Conservation (phyloP, 1,139 yeast genomes). For the Protomyces gravidus region DNA sequence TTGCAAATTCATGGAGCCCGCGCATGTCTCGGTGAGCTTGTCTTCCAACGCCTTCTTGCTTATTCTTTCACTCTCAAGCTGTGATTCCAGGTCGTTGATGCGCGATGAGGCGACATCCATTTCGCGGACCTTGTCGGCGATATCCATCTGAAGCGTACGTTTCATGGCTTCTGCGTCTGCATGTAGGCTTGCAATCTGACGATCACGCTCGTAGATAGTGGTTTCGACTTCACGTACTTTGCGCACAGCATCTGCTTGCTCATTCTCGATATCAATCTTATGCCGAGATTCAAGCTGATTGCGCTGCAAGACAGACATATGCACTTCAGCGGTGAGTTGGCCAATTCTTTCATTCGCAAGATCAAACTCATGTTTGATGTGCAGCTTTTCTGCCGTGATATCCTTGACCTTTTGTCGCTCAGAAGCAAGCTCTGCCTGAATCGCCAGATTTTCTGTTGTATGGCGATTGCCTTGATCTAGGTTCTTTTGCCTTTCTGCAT, state of each 20-base stretch:
- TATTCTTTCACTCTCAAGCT: conserved; percentile 46
- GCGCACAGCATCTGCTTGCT: conserved; percentile 10
- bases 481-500: conserved; percentile 18
- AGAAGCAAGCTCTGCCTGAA: conserved; percentile 15
- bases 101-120: background rate
- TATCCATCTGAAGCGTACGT: conserved; percentile 18
- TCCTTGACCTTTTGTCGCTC: conserved; percentile 14
- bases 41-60: conserved; percentile 35
- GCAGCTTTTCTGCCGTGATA: conserved; percentile 1
- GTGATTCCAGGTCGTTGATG: conserved; percentile 28
- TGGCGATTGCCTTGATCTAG: conserved; percentile 6
- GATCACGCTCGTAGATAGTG: conserved; percentile 10
- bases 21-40: conserved; percentile 32
- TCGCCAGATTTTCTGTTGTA: conserved; percentile 25
- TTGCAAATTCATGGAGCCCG: conserved; percentile 33
- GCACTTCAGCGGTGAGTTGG: conserved; percentile 4
- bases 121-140: conserved; percentile 28
- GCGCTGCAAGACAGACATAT: conserved; percentile 4
- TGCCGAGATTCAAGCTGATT: conserved; percentile 8
- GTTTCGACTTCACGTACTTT: conserved; percentile 7
- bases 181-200: conserved; percentile 4
- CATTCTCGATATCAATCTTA: conserved; percentile 14
- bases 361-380: conserved; percentile 10
- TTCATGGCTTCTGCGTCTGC: conserved; percentile 32
- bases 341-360: conserved; percentile 20